A percentile compares a stretch with the other conserved stretches of the same genome.
Conservation (phyloP, 140 eudicot species). For the Oenanthe javanica region DNA sequence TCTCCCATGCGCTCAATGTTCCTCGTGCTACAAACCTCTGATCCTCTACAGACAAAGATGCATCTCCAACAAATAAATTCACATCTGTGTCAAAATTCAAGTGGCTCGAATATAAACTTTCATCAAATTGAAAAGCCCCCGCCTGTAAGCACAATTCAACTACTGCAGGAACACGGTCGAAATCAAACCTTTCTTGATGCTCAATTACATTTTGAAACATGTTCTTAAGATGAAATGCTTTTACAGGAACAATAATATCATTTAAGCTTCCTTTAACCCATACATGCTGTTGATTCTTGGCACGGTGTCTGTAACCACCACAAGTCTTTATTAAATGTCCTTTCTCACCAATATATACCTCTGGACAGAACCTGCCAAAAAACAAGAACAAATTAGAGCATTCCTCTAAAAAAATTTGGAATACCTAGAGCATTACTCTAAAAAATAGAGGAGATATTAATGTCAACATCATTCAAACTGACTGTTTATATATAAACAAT, state of each 20-base stretch:
- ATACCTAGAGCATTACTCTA: too few relatives aligned
- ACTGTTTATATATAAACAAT: too few relatives aligned
- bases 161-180: constrained; percentile 70
- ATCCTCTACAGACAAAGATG: constrained; percentile 38
- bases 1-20: constrained; percentile 79
- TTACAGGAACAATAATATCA: constrained; percentile 71
- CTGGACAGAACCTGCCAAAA: constrained; percentile 71
- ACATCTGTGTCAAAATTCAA: not conserved
- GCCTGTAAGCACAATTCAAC: constrained; percentile 76
- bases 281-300: constrained; percentile 49
- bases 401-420: too few relatives aligned
- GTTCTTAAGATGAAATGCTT: constrained; percentile 54
- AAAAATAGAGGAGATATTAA: too few relatives aligned
- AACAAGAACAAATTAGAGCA: constrained; percentile 11
- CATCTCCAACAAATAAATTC: constrained; percentile 8
- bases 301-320: constrained; percentile 51
- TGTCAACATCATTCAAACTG: too few relatives aligned
- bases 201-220: constrained; percentile 54
- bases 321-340: constrained; percentile 84
- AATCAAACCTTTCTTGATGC: constrained; percentile 72
- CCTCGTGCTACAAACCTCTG: constrained; percentile 31
- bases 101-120: constrained; percentile 11
- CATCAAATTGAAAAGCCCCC: constrained; percentile 40
- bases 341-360: constrained; percentile 72
- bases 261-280: constrained; percentile 62